phyloP scores from a whole-genome alignment of 2,329 filamentous ascomycete genomes.

The Aspergillus glaucus region DNA sequence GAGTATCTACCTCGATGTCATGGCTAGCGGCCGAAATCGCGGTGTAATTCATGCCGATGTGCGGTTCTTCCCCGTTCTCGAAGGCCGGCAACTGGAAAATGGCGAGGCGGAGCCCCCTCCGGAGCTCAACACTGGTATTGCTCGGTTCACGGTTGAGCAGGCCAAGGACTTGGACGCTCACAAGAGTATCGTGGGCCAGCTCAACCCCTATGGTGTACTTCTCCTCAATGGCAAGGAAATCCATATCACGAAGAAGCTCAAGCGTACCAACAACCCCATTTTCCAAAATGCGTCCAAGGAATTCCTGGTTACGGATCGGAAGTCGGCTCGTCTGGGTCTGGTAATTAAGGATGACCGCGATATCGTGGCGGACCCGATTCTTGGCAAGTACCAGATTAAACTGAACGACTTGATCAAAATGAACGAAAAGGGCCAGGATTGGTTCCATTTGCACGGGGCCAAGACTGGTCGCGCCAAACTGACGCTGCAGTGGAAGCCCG shows the following conservation, averaged over 20 bases:
- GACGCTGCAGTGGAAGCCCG: constrained; percentile 90
- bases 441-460: constrained; percentile 80
- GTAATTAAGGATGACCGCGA: constrained; percentile 95
- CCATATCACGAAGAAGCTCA: constrained; percentile 83
- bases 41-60: constrained; percentile 76
- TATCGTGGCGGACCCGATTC: constrained; percentile 69
- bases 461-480: constrained; percentile 84
- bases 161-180: constrained; percentile 90
- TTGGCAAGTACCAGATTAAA: constrained; percentile 93
- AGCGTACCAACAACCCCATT: constrained; percentile 95
- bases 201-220: constrained; percentile 85
- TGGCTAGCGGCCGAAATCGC: constrained; percentile 74
- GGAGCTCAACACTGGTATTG: constrained; percentile 87
- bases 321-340: constrained; percentile 80
- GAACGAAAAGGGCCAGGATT: constrained; percentile 89
- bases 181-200: constrained; percentile 83
- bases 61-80: constrained; percentile 90
- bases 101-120: constrained; percentile 75
- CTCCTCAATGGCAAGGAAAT: constrained; percentile 89
- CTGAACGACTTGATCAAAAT: constrained; percentile 87
- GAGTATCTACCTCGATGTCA: constrained; percentile 77
- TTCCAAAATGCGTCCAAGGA: constrained; percentile 93
- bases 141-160: constrained; percentile 87
- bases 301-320: constrained; percentile 88
- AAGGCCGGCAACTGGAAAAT: constrained; percentile 59